Base-by-base conservation (phyloP, 2,329 filamentous ascomycete genomes). In the Colletotrichum chlorophyti region DNA sequence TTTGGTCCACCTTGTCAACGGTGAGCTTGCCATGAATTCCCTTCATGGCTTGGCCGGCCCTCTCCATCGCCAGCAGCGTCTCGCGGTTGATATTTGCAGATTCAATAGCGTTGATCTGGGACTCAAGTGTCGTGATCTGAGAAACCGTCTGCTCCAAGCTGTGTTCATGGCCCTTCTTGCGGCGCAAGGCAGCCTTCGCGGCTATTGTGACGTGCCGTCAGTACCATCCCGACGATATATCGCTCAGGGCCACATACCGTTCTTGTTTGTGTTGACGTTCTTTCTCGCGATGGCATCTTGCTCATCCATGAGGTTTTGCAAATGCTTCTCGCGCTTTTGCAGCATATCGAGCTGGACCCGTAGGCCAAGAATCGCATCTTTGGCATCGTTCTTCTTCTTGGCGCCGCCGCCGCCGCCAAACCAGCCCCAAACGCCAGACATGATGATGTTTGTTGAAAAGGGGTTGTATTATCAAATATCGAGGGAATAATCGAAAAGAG, bases 71-170 rank as follows among this genome's bases (percentile, higher is more conserved):
- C 65, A 89, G 85, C 64, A 98, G 82, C 11, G 95, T 99, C 81
- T 97, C 93, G 77, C 94, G 89, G 82, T 99, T 99, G 81, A 99
- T 97, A 74, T 98, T 99, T 62, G 95, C 95, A 43, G 93, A 92
- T 77, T 99, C 95, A 79, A 99, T 98, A 60, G 91, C 89, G 74
- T 95, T 95, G 71, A 98, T 96, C 74, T 99, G 93, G 71, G 93
- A 90, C 75, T 99, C 95, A 40, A 99, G 83, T 19, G 95, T 96
- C 68, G 88, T 86, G 70, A 98, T 96, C 77, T 98, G 94, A 27
- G 90, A 86, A 59, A 86, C 84, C 2, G 94, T 98, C 77, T 97
- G 93, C 65, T 97, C 92, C 58, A 97, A 85, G 54, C 91, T 91
- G 74, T 93, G 90, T 76, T 98, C 93, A 69, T 95, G 91, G 66